phyloP scores from a whole-genome alignment of 1,139 yeast genomes.

The Candida mesenterica region DNA sequence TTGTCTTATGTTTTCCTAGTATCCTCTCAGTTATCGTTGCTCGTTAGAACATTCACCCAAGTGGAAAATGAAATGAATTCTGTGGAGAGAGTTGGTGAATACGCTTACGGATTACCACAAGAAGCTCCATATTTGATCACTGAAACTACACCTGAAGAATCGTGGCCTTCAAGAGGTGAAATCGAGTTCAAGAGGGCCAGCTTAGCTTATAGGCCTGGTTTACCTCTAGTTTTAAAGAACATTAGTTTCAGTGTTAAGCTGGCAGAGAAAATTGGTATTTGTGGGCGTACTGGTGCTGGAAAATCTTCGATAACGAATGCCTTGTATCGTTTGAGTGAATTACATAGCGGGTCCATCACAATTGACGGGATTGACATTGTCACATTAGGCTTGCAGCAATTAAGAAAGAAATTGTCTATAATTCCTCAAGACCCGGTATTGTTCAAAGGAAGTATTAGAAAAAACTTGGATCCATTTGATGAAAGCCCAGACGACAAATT shows the following conservation, averaged over 20 bases:
- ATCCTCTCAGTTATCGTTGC: slow-evolving; percentile 46
- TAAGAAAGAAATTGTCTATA: slow-evolving; percentile 62
- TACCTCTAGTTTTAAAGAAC: slow-evolving; percentile 69
- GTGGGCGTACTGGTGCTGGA: slow-evolving; percentile 84
- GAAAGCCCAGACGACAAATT: slow-evolving; percentile 50
- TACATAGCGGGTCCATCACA: slow-evolving; percentile 47
- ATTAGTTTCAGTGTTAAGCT: slow-evolving; percentile 46
- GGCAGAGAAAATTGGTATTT: slow-evolving; percentile 66
- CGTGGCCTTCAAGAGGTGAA: slow-evolving; percentile 46
- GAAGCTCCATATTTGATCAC: slow-evolving; percentile 41
- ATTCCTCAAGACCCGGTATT: slow-evolving; percentile 81
- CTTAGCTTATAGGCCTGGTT: slow-evolving; percentile 70
- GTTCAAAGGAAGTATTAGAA: slow-evolving; percentile 63
- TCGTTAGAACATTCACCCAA: slow-evolving; percentile 57
- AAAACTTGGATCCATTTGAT: slow-evolving; percentile 66
- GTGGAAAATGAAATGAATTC: slow-evolving; percentile 83
- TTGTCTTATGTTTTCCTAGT: slow-evolving; percentile 57
- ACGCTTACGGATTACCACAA: slow-evolving; percentile 50
- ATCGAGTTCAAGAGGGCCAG: slow-evolving; percentile 57
- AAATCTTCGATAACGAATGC: slow-evolving; percentile 70
- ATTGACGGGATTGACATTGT: slow-evolving; percentile 65
- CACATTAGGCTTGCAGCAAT: slow-evolving; percentile 52
- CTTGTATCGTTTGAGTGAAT: slow-evolving; percentile 58
- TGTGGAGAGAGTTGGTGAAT: slow-evolving; percentile 75
- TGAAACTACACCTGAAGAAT: slow-evolving; percentile 52